phyloP scores from a whole-genome alignment of 805 yeast genomes.

The Brettanomyces bruxellensis region DNA sequence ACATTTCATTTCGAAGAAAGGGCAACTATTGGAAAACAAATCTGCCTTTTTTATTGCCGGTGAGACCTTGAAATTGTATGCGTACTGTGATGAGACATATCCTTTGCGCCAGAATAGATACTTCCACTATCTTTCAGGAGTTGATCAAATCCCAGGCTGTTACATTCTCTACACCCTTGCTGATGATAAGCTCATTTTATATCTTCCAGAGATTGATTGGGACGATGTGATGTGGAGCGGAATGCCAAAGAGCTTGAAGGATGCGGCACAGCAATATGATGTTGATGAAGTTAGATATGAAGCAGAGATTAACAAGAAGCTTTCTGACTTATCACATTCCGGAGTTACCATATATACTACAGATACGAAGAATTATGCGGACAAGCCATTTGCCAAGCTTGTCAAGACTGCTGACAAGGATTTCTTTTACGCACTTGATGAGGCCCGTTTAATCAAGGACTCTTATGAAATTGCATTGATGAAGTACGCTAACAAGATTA shows the following conservation, averaged over 20 bases:
- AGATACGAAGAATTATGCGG: conserved; percentile 41
- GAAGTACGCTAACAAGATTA: conserved; percentile 73
- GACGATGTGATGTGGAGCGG: conserved; percentile 98
- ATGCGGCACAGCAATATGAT: conserved; percentile 59
- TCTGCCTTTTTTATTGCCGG: conserved; percentile 51
- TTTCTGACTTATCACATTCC: conserved; percentile 22
- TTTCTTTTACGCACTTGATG: conserved; percentile 73
- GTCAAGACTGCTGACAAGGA: conserved; percentile 37
- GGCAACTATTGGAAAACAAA: conserved; percentile 1
- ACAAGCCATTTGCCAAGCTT: conserved; percentile 22
- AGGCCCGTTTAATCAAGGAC: conserved; percentile 79
- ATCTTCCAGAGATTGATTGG: conserved; percentile 72
- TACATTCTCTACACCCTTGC: conserved; percentile 51
- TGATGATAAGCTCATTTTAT: conserved; percentile 53
- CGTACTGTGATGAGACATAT: conserved; percentile 71
- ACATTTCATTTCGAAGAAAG: conserved; percentile 20
- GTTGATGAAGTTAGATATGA: conserved; percentile 74
- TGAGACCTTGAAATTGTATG: conserved; percentile 45
- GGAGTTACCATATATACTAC: conserved; percentile 37
- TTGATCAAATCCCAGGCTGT: conserved; percentile 64
- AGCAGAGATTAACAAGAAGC: conserved; percentile 33
- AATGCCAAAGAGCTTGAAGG: conserved; percentile 58
- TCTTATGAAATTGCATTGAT: conserved; percentile 67
- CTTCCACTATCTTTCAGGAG: conserved; percentile 81
- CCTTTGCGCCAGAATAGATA: conserved; percentile 86